Evolutionary conservation across 139 green algal genomes (phyloP).

Genomic region (Asterochloris sp.): DNA sequence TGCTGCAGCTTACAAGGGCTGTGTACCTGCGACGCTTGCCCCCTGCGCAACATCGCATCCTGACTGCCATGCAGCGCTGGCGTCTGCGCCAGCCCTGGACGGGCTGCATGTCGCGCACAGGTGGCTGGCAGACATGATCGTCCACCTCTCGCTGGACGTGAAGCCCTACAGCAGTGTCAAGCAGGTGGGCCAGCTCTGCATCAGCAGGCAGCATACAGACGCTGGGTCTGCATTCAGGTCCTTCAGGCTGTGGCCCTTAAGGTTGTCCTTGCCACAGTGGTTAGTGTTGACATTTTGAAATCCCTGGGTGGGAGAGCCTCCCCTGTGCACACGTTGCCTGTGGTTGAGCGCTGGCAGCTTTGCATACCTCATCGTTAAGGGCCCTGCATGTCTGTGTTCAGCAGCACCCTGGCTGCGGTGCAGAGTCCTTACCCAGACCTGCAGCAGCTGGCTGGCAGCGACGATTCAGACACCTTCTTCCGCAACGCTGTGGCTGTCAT

Average conservation of each 20-base stretch:
- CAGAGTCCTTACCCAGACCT: background rate
- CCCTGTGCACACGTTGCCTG: too few relatives aligned
- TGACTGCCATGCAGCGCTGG: slow-evolving; percentile 20
- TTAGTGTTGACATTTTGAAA: too few relatives aligned
- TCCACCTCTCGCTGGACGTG: slow-evolving; percentile 44
- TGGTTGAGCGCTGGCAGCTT: too few relatives aligned
- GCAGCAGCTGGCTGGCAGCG: background rate
- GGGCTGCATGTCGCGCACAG: slow-evolving; percentile 57
- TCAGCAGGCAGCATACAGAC: background rate
- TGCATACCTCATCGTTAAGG: too few relatives aligned
- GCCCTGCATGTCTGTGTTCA: too few relatives aligned
- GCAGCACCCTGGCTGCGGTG: background rate
- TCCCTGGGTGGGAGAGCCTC: too few relatives aligned
- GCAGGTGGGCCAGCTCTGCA: background rate
- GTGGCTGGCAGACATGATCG: slow-evolving; percentile 67
- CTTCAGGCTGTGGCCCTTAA: too few relatives aligned
- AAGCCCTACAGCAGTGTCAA: slow-evolving; percentile 37
- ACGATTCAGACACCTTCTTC: slow-evolving; percentile 17
- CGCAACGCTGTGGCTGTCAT: slow-evolving; percentile 46
- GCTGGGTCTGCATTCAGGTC: too few relatives aligned
- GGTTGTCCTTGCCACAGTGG: too few relatives aligned
- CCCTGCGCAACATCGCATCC: too few relatives aligned
- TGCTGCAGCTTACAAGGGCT: too few relatives aligned
- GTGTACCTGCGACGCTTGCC: too few relatives aligned
- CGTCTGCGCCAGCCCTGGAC: slow-evolving; percentile 24